Percentiles rank a stretch among this genome's conserved stretches.
phyloP scores from a whole-genome alignment of 2,329 filamentous ascomycete species.

The Alternaria triticimaculans region DNA sequence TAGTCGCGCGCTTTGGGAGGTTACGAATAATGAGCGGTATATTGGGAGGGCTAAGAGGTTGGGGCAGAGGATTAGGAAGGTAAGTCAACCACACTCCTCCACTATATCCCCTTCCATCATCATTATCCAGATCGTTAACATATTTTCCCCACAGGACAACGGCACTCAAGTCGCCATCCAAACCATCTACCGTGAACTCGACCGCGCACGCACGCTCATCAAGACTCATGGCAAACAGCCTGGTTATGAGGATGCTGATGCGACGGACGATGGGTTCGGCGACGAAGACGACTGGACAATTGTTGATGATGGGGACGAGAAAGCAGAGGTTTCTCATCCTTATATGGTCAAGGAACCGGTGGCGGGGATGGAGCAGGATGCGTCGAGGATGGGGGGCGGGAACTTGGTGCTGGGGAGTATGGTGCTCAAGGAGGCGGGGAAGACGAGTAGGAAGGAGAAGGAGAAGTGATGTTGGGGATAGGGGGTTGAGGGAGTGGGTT shows the following conservation, averaged over 20 bases:
- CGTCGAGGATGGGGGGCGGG: conserved; percentile 26
- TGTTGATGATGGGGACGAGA: conserved; percentile 68
- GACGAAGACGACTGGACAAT: conserved; percentile 95
- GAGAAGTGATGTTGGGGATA: conserved; percentile 14
- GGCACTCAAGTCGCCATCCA: conserved; percentile 91
- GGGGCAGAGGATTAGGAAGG: conserved; percentile 85
- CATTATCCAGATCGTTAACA: neutral
- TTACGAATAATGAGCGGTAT: conserved; percentile 89
- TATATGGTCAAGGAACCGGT: conserved; percentile 32
- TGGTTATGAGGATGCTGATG: conserved; percentile 43
- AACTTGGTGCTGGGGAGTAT: conserved; percentile 41
- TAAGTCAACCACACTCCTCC: conserved; percentile 52
- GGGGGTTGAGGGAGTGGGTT: neutral
- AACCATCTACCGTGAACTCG: conserved; percentile 90
- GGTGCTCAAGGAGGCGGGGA: conserved; percentile 33
- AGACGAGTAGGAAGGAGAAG: conserved; percentile 5
- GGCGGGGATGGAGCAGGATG: conserved; percentile 31
- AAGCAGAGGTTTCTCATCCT: conserved; percentile 25
- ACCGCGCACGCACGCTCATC: conserved; percentile 87
- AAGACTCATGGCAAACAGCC: conserved; percentile 59
- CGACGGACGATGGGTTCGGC: conserved; percentile 69
- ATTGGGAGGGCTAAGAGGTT: conserved; percentile 82
- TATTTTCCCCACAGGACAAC: conserved; percentile 68
- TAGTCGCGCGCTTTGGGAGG: conserved; percentile 87
- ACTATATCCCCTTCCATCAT: neutral